Evolutionary conservation across 1,139 yeast species (phyloP), one percentile per base, ranked within the genome.

Genomic region (Pneumocystis sp.): DNA sequence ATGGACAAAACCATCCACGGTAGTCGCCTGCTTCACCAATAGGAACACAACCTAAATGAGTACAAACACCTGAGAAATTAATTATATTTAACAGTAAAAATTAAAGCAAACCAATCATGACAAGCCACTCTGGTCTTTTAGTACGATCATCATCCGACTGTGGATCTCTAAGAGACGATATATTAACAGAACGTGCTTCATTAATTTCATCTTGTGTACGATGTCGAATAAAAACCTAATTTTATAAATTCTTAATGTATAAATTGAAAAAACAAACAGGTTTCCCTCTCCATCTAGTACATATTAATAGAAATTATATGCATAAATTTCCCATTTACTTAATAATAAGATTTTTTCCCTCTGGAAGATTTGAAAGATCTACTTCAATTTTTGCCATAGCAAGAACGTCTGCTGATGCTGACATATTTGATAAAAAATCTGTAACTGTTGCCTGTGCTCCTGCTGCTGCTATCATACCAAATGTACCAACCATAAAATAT

Each of bases 1-100:
- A 95, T 71, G 99, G 99, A 81, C 99, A 95, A 93, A 95, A 95
- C 98, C 98, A 95, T 76, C 98, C 98, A 78, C 97, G 97, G 74
- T 85, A 95, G 79, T 95, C 99, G 81, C 99, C 99, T 70, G 97
- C 88, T 81, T 95, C 98, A 77, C 99, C 98, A 76, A 95, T 95
- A 72, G 99, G 99, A 70, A 95, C 99, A 87, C 99, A 95, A 79
- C 99, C 99, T 82, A 95, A 85, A 79, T 95, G 99, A 73, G 99
- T 95, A 62, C 68, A 66, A 50, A 50, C 57, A 3, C 57, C 61
- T 59, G 40, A 12, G 21, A 59, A 10, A 31, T 21, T 59, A 21
- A 31, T 21, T 37, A 12, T 59, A 5, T 39, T n/a, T 29, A 19
- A 17, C 19, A 59, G 3, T 29, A 59, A 29, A 21, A 21, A 21